Percentiles rank a stretch among this genome's conserved stretches.
phyloP scores from a whole-genome alignment of 2,329 filamentous ascomycete genomes.

The Colletotrichum navitas region DNA sequence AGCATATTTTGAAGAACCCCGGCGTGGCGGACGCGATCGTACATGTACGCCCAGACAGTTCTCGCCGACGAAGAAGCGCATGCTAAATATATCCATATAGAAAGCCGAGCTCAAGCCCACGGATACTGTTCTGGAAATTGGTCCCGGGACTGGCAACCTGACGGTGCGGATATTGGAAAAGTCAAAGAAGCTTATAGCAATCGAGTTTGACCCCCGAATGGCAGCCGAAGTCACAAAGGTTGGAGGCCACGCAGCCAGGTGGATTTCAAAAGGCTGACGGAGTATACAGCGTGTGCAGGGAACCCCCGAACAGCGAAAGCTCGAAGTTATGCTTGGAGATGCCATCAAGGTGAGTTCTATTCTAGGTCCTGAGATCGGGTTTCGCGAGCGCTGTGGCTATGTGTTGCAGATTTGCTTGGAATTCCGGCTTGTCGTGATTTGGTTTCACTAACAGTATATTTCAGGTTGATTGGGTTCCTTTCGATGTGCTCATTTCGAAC shows the following conservation, averaged over 20 bases:
- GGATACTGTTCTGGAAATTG: conserved; percentile 91
- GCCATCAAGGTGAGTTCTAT: conserved; percentile 57
- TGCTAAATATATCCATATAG: conserved; percentile 57
- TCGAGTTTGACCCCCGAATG: conserved; percentile 97
- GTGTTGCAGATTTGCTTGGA: neutral
- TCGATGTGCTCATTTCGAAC: conserved; percentile 84
- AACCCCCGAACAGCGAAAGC: conserved; percentile 82
- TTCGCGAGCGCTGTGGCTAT: neutral
- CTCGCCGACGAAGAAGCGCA: conserved; percentile 29
- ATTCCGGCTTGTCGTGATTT: neutral
- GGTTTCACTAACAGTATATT: neutral
- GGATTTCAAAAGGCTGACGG: conserved; percentile 67
- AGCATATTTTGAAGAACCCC: conserved; percentile 93
- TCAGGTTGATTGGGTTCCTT: conserved; percentile 64
- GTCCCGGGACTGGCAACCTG: conserved; percentile 89
- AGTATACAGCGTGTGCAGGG: conserved; percentile 86
- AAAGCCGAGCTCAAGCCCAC: conserved; percentile 93
- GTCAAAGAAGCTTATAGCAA: conserved; percentile 83
- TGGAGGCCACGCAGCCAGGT: conserved; percentile 1
- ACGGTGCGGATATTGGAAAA: conserved; percentile 91
- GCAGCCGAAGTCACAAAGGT: conserved; percentile 92
- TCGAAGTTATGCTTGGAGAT: conserved; percentile 92
- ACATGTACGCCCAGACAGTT: conserved; percentile 46
- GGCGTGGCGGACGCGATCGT: conserved; percentile 81
- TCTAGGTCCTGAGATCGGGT: neutral